Base-by-base conservation (phyloP, 768 basidiomycete genomes). In the Holtermanniella nyarrowii region DNA sequence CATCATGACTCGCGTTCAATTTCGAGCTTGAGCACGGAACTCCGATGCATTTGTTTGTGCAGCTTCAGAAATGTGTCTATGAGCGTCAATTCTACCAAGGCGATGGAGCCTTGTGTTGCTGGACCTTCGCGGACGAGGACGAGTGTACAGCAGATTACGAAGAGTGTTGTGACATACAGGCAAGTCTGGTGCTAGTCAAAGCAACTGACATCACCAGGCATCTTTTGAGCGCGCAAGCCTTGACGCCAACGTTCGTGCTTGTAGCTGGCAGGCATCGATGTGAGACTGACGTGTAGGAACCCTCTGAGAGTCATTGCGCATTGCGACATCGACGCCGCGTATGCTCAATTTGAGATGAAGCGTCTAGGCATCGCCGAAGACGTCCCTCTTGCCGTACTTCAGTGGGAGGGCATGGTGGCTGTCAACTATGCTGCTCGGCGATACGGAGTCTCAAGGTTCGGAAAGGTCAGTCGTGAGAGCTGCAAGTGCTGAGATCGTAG, bases 341-440 rank as follows among this genome's bases (percentile, higher is more conserved):
- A 72, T 46, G 84, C 79, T 40, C 72, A 85, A 5, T 91, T 86
- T 73, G 91, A 95, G 71, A 85, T 84, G 73, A 78, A 86, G 48
- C 77, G 89, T 24, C 78, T 93, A 0, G 80, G 79, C 0, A 74
- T 86, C 42, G 77, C 71, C 2, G 66, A 71, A 49, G 63, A 63
- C 47, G 50, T 63, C 42, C 67, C 67, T 2, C 60, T 57, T 49
- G 62, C 49, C 49, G 60, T 68, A 45, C 62, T 67, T 55, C 60
- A 67, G 59, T 61, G 65, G 63, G 46, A 59, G 56, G 46, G 86
- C 40, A 60, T 73, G 60, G 97, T 99, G 53, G 95, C 95, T 0
- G 85, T 97, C 56, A 96, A 91, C 72, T 97, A 99, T 66, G 83
- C 90, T 3, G 93, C 95, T 0, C 79, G 95, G 56, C 82, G 81